Percentiles rank a stretch among this genome's conserved stretches.
Evolutionary conservation across 2,329 filamentous ascomycete species (phyloP).

Genomic region (Fonsecaea erecta): DNA sequence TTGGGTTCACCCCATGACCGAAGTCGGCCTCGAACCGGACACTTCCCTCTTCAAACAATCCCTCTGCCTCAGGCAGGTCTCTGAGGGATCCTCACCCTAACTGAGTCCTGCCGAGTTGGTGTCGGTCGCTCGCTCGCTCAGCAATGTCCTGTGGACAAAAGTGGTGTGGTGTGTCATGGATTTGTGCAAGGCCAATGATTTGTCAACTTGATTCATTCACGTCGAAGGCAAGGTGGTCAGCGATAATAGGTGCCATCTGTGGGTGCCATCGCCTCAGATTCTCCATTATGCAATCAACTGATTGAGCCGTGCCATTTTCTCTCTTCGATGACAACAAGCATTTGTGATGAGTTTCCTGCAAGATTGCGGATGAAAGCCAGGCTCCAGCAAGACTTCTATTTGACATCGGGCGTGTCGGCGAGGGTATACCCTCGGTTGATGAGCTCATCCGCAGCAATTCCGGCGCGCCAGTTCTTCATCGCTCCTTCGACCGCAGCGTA

Average conservation of each 20-base stretch:
- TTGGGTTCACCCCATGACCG: background rate
- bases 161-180: too few species aligned
- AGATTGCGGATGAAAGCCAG: constrained; percentile 51
- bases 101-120: too few species aligned
- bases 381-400: constrained; percentile 47
- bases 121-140: too few species aligned
- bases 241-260: too few species aligned
- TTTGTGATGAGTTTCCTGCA: constrained; percentile 46
- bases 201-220: too few species aligned
- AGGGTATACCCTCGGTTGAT: constrained; percentile 14
- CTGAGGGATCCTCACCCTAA: too few species aligned
- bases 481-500: background rate
- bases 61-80: background rate
- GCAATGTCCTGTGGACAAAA: too few species aligned
- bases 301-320: too few species aligned
- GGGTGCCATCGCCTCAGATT: too few species aligned
- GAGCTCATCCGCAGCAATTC: constrained; percentile 10
- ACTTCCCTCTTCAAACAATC: background rate
- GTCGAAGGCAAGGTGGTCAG: too few species aligned
- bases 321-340: constrained; percentile 40
- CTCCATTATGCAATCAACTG: too few species aligned
- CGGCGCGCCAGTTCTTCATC: constrained; percentile 6
- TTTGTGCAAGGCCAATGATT: too few species aligned
- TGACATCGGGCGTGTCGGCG: constrained; percentile 31
- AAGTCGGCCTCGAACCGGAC: background rate